Evolutionary conservation across 179 eudicot species (phyloP).

Genomic region (Dionaea muscipula): DNA sequence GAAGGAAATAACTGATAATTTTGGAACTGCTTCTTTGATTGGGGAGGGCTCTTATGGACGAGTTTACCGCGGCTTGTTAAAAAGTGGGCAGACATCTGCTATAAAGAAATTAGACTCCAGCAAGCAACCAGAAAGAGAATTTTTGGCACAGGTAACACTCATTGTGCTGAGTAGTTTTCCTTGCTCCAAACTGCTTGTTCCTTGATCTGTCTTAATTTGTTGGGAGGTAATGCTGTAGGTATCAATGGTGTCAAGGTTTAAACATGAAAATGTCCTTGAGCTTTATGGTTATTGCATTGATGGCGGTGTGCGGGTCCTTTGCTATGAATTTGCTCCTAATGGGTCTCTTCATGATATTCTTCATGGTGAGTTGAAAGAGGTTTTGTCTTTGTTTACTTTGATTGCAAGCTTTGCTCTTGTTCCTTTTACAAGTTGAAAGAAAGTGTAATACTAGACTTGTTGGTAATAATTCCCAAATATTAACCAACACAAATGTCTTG

Average conservation of each 20-base stretch:
- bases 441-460: too few relatives aligned
- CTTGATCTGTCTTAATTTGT: conserved; percentile 1
- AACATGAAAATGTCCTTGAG: conserved; percentile 66
- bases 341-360: conserved; percentile 84
- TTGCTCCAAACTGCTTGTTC: background rate
- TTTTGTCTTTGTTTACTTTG: conserved; percentile 2
- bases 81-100: conserved; percentile 64
- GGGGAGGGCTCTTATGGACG: conserved; percentile 99
- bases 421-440: background rate
- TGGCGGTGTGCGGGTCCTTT: conserved; percentile 64
- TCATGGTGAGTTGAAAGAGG: conserved; percentile 42
- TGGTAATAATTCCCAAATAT: too few relatives aligned
- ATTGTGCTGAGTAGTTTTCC: background rate
- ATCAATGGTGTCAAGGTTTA: conserved; percentile 87
- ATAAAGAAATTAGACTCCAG: conserved; percentile 81
- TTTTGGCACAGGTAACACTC: conserved; percentile 60
- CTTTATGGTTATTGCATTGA: conserved; percentile 67
- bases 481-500: too few relatives aligned
- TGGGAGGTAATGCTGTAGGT: conserved; percentile 34
- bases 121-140: conserved; percentile 89
- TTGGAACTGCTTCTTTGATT: conserved; percentile 71
- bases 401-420: background rate
- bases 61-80: conserved; percentile 72
- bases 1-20: conserved; percentile 66
- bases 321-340: conserved; percentile 64